Conservation (phyloP, 176 grass and related monocot genomes). For the Musa acuminata region DNA sequence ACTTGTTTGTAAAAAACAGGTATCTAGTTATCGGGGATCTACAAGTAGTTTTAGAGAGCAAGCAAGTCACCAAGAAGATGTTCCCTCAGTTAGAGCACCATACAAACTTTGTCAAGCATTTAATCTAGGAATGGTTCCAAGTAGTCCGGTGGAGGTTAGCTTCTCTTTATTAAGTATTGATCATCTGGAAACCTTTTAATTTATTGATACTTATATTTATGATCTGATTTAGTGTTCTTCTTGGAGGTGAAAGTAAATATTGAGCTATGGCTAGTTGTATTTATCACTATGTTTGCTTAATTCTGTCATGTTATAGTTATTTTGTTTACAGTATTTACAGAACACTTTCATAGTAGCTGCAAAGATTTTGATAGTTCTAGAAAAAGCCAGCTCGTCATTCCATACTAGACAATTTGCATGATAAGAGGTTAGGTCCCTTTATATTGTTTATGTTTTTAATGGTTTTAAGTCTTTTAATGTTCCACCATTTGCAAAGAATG, state of each 20-base stretch:
- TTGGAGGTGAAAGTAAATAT: background rate
- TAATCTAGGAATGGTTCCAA: constrained; percentile 45
- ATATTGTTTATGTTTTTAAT: background rate
- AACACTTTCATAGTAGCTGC: too few relatives aligned
- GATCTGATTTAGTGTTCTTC: background rate
- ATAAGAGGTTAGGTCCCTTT: background rate
- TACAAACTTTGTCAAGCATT: constrained; percentile 81
- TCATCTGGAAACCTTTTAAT: background rate
- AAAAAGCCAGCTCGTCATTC: background rate
- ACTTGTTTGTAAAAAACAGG: constrained; percentile 26
- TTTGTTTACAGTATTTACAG: too few relatives aligned
- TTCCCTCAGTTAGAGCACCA: constrained; percentile 49
- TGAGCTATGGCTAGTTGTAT: too few relatives aligned
- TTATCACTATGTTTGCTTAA: too few relatives aligned
- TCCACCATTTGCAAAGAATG: background rate
- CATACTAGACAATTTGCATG: background rate
- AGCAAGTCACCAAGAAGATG: constrained; percentile 49
- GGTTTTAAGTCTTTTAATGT: background rate
- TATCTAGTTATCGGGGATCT: constrained; percentile 82
- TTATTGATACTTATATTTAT: background rate
- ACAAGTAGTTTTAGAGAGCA: constrained; percentile 88
- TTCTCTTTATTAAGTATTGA: constrained; percentile 16
- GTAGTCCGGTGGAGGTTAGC: constrained; percentile 61
- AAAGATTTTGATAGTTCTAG: background rate
- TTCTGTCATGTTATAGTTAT: too few relatives aligned